phyloP scores from a whole-genome alignment of 192 early-diverging fungal genomes.

The Rhizophagus prolifer region DNA sequence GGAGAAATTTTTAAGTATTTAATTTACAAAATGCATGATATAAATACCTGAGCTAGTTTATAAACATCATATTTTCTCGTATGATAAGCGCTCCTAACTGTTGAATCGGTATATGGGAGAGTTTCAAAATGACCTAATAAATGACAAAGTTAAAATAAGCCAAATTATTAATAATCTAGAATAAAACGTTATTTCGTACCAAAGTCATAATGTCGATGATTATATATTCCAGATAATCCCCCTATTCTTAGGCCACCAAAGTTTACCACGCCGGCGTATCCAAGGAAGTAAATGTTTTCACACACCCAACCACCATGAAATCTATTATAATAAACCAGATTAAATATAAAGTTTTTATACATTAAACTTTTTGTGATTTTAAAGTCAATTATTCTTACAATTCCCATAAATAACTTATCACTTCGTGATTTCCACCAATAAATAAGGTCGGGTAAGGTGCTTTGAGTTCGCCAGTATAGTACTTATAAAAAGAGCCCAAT shows the following conservation, averaged over 20 bases:
- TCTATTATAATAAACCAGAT: slow-evolving; percentile 33
- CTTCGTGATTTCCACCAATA: slow-evolving; percentile 99
- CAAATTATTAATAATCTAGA: not conserved
- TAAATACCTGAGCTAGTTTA: slow-evolving; percentile 65
- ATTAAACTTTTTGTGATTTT: not conserved
- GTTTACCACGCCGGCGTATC: slow-evolving; percentile 80
- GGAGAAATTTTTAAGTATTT: not conserved
- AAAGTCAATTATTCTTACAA: slow-evolving; percentile 56
- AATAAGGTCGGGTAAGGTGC: slow-evolving; percentile 91
- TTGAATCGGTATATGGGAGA: slow-evolving; percentile 67
- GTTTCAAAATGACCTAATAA: slow-evolving; percentile 69
- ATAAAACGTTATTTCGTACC: slow-evolving; percentile 32
- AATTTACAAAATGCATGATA: not conserved
- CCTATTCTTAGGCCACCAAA: slow-evolving; percentile 90
- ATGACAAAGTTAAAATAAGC: not conserved
- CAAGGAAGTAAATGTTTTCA: slow-evolving; percentile 91
- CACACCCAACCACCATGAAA: slow-evolving; percentile 95
- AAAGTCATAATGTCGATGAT: slow-evolving; percentile 55
- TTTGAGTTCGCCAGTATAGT: slow-evolving; percentile 78
- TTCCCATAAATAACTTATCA: slow-evolving; percentile 92
- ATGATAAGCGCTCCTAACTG: slow-evolving; percentile 83
- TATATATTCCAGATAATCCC: slow-evolving; percentile 92
- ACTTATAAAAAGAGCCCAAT: slow-evolving; percentile 88
- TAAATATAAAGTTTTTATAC: too few relatives aligned
- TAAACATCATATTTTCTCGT: slow-evolving; percentile 80